These are phyloP conservation scores for Allantophomopsis cytisporea DNA, from an alignment of 2,329 filamentous ascomycete species.

Conservation along the genomic window DNA sequence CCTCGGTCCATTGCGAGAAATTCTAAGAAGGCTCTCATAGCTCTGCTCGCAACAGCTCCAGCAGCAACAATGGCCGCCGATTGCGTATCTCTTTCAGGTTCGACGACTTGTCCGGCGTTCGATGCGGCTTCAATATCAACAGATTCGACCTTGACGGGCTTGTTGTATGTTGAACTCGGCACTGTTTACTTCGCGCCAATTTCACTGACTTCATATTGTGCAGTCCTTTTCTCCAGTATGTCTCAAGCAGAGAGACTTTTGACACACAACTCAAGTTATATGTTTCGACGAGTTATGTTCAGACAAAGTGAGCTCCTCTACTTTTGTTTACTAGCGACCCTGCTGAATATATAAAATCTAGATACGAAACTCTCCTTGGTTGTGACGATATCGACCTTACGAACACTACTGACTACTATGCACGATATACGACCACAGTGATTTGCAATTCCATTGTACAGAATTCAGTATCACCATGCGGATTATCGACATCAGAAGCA, in stretches of 20 bases:
- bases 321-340: conserved; percentile 1
- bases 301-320: conserved; percentile 50
- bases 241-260: conserved; percentile 64
- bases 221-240: conserved; percentile 76
- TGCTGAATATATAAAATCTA: conserved; percentile 26
- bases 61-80: conserved; percentile 14
- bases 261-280: conserved; percentile 63
- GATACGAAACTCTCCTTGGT: conserved; percentile 71
- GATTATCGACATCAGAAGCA: conserved; percentile 47
- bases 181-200: conserved; percentile 5
- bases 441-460: conserved; percentile 92
- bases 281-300: conserved; percentile 61
- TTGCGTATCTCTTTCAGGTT: conserved; percentile 57
- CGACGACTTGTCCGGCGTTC: conserved; percentile 61
- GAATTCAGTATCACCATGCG: conserved; percentile 63
- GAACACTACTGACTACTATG: conserved; percentile 74
- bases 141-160: conserved; percentile 36
- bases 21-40: conserved; percentile 10
- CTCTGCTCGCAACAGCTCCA: conserved; percentile 15
- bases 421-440: conserved; percentile 82
- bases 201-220: conserved; percentile 4
- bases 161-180: conserved; percentile 43
- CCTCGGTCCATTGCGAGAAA: too few relatives aligned
- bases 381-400: conserved; percentile 65
- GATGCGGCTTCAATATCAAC: conserved; percentile 59